A percentile compares a stretch with the other conserved stretches of the same genome.
These are phyloP conservation scores for Hygrophoropsis aurantiaca DNA, from an alignment of 768 basidiomycete species.

Conservation along the genomic window DNA sequence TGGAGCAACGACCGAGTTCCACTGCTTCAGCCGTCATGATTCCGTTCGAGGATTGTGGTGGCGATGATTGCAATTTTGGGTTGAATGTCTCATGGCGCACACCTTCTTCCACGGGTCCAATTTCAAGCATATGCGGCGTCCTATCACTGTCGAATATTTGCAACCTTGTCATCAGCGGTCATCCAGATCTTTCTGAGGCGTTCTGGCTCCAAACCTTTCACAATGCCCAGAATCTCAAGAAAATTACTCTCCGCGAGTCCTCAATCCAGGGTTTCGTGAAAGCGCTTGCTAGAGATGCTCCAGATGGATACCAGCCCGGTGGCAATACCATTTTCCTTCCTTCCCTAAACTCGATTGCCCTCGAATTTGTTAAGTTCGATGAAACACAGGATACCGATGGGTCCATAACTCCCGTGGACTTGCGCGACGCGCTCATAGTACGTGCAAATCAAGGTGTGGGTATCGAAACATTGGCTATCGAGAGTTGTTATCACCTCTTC, in stretches of 20 bases:
- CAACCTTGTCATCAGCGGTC: not conserved
- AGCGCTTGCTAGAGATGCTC: too few species aligned
- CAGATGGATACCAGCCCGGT: too few species aligned
- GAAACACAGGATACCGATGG: not conserved
- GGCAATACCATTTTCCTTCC: conserved; percentile 12
- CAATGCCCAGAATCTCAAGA: not conserved
- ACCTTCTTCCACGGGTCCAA: not conserved
- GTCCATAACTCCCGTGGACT: conserved; percentile 7
- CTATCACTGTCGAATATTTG: not conserved
- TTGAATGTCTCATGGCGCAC: too few species aligned
- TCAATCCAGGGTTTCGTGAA: too few species aligned
- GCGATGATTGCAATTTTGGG: too few species aligned
- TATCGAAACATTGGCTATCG: conserved; percentile 11
- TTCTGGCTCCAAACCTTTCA: not conserved
- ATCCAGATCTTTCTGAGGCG: not conserved
- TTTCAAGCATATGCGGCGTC: not conserved
- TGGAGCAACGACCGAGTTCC: too few species aligned
- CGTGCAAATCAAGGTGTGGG: conserved; percentile 12
- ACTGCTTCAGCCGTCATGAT: too few species aligned
- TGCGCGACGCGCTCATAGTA: conserved; percentile 14
- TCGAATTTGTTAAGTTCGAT: conserved; percentile 8
- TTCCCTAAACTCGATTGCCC: conserved; percentile 11
- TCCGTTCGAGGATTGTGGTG: too few species aligned
- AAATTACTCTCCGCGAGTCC: too few species aligned
- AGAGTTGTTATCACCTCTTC: conserved; percentile 10